phyloP scores from a whole-genome alignment of 2,329 filamentous ascomycete genomes.

The Thielaviopsis euricoi region DNA sequence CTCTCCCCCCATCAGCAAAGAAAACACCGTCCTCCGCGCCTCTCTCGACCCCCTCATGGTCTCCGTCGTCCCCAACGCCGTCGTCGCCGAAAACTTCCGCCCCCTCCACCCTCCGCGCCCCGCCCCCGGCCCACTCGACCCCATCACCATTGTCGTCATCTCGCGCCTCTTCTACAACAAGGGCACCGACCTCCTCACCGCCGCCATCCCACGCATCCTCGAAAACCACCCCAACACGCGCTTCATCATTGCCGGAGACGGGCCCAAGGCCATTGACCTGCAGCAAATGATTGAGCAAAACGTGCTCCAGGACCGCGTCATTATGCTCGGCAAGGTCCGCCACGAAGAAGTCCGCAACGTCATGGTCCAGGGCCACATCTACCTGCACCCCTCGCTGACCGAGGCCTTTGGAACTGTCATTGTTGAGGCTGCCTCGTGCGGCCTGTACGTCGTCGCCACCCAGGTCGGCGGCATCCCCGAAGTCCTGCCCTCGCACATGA shows the following conservation, averaged over 20 bases:
- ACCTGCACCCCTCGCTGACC: constrained; percentile 84
- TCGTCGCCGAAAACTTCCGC: constrained; percentile 90
- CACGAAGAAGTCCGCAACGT: constrained; percentile 96
- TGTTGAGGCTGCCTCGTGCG: constrained; percentile 90
- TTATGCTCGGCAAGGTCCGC: constrained; percentile 78
- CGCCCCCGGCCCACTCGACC: constrained; percentile 64
- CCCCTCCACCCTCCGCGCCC: constrained; percentile 46
- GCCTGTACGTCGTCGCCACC: constrained; percentile 90
- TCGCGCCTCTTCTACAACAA: constrained; percentile 98
- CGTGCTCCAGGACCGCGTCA: constrained; percentile 81
- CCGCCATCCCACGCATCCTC: constrained; percentile 82
- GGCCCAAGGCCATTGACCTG: constrained; percentile 90
- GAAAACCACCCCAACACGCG: constrained; percentile 81
- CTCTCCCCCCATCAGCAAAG: constrained; percentile 48
- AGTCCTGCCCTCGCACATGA: constrained; percentile 92
- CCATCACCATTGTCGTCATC: constrained; percentile 91
- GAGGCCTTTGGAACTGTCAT: constrained; percentile 97
- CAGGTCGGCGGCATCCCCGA: constrained; percentile 94
- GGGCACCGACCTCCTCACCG: constrained; percentile 90
- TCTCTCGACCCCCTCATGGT: constrained; percentile 94
- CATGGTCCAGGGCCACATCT: constrained; percentile 94
- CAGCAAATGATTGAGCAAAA: constrained; percentile 97
- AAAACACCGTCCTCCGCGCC: constrained; percentile 89
- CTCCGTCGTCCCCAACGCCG: constrained; percentile 85
- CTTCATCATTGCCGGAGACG: constrained; percentile 91